Evolutionary conservation across 768 basidiomycete genomes (phyloP).

Genomic region (Leccinum barrowsii): DNA sequence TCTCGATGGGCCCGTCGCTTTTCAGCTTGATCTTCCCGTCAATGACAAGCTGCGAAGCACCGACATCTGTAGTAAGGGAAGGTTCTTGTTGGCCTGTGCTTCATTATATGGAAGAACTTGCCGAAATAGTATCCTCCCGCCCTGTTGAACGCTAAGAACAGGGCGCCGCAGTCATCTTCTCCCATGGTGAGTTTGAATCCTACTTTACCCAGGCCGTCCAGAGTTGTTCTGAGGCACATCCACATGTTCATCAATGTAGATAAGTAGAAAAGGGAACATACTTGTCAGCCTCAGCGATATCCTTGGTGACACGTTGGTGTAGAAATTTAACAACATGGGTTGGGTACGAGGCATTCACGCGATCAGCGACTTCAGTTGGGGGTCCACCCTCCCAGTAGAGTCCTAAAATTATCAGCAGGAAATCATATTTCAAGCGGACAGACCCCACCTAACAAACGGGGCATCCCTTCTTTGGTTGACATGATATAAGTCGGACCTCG

Average conservation of each 20-base stretch:
- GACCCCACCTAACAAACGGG: constrained; percentile 18
- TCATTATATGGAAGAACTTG: constrained; percentile 15
- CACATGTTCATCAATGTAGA: not conserved
- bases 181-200: constrained; percentile 59
- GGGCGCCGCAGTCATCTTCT: constrained; percentile 48
- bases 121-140: constrained; percentile 71
- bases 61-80: constrained; percentile 30
- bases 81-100: not conserved
- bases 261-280: constrained; percentile 19
- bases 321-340: constrained; percentile 24
- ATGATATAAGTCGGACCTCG: constrained; percentile 54
- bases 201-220: constrained; percentile 51
- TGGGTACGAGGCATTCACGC: constrained; percentile 48
- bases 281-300: constrained; percentile 57
- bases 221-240: constrained; percentile 37
- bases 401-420: constrained; percentile 13
- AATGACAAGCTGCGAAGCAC: constrained; percentile 40
- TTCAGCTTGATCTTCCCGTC: constrained; percentile 47
- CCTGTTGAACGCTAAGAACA: constrained; percentile 43
- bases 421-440: constrained; percentile 13
- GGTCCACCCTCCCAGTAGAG: constrained; percentile 45
- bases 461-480: constrained; percentile 40
- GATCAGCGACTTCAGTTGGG: constrained; percentile 52
- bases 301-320: constrained; percentile 35
- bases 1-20: constrained; percentile 27